Evolutionary conservation across 805 yeast genomes (phyloP), one percentile per base, ranked within the genome.

Genomic region (Groenewaldozyma salmanticensis): DNA sequence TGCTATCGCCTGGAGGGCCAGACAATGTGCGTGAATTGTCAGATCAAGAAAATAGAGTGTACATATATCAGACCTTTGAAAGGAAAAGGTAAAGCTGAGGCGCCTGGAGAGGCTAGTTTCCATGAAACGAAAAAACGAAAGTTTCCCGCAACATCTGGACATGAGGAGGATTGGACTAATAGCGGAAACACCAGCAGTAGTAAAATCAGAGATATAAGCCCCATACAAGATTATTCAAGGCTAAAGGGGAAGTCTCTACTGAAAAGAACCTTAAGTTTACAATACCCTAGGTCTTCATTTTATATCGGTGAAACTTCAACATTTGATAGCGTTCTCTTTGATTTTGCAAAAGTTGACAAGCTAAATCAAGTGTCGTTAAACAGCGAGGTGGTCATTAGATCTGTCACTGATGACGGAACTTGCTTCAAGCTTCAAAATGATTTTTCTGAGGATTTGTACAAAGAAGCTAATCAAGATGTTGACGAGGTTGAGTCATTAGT

Each of bases 251-350:
- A 77, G 45, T 77, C 85, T 3, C 59, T 81, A 20, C 66, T 81
- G 48, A 79, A 78, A 52, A 78, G 75, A 50, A 79, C 87, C 0
- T 65, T 79, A 24, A 73, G 83, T n/a, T 62, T 84, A 17, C 96
- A 86, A 56, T 85, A 79, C 52, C 96, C 97, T 1, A 66, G 96
- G 43, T 86, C 95, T 0, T 81, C 95, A 16, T 85, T 85, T 53
- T 82, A 77, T 52, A 79, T 88, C 17, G 96, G 97, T 1, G 79
- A 94, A 1, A 82, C 95, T 0, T 86, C 96, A 15, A 70, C 83
- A 21, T 85, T 79, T 56, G 97, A 90, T 57, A 67, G 75, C 20
- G 69, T 74, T 11, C 67, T 90, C 20, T 66, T 90, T 17, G 79
- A 81, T 45, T 64, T 72, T 32, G 75, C 85, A 27, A 72, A 69